These are phyloP conservation scores for Amanita bisporigera DNA, from an alignment of 1,284 basidiomycete genomes.

Conservation along the genomic window DNA sequence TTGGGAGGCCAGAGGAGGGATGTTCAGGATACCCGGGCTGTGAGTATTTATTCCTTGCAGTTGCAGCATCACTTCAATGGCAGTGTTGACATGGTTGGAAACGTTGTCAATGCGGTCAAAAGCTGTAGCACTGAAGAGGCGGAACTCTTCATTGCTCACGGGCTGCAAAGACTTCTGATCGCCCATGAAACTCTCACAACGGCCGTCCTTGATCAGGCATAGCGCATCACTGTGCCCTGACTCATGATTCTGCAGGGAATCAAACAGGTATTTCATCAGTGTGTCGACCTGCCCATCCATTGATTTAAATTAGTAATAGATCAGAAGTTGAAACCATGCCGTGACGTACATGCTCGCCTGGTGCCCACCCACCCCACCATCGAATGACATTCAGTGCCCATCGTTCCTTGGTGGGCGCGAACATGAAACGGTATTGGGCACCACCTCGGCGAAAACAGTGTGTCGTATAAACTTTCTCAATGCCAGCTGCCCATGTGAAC, in stretches of 20 bases:
- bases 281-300: slow-evolving; percentile 24
- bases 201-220: slow-evolving; percentile 12
- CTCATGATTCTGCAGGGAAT: slow-evolving; percentile 21
- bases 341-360: too few species aligned
- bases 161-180: slow-evolving; percentile 2
- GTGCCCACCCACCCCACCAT: slow-evolving; percentile 52
- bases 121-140: background rate
- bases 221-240: slow-evolving; percentile 17
- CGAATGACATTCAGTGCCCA: slow-evolving; percentile 44
- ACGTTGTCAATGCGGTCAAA: too few species aligned
- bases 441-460: slow-evolving; percentile 46
- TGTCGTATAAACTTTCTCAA: slow-evolving; percentile 40
- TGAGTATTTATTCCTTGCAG: too few species aligned
- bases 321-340: too few species aligned
- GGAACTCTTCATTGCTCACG: slow-evolving; percentile 6
- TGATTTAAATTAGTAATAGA: too few species aligned
- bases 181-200: slow-evolving; percentile 19
- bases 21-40: too few species aligned
- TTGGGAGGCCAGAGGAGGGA: too few species aligned
- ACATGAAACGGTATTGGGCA: slow-evolving; percentile 49
- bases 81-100: too few species aligned
- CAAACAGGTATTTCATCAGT: slow-evolving; percentile 20
- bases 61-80: too few species aligned
- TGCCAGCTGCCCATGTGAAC: slow-evolving; percentile 28
- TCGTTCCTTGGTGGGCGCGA: slow-evolving; percentile 37